Conservation (phyloP, 169 alveolate species). For the Cryptosporidium parvum region DNA sequence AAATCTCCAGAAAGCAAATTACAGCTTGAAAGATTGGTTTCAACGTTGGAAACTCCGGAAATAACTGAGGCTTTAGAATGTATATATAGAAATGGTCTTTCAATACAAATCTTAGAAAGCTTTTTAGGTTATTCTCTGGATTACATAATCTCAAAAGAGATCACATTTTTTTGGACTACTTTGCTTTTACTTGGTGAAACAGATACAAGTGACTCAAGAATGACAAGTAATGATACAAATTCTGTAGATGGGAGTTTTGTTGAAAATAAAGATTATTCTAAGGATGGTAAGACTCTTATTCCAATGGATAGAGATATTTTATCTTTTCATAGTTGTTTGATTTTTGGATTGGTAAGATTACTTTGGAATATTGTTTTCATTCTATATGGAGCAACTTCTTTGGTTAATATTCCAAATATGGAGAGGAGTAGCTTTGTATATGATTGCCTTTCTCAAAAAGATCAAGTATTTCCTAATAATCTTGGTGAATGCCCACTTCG, state of each 20-base stretch:
- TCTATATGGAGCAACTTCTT: conserved; percentile 24
- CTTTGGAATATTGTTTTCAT: conserved; percentile 20
- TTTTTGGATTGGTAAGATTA: conserved; percentile 44
- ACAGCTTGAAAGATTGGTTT: conserved; percentile 7
- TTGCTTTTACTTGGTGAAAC: background rate
- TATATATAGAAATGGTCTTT: conserved; percentile 4
- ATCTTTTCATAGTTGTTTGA: conserved; percentile 22
- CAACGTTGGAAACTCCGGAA: conserved; percentile 7
- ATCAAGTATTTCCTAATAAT: background rate
- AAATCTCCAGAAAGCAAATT: background rate
- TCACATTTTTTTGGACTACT: conserved; percentile 41
- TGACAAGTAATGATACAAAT: conserved; percentile 36
- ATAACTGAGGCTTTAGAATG: conserved; percentile 8
- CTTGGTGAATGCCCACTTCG: background rate
- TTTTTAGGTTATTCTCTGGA: conserved; percentile 23
- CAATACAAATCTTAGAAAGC: conserved; percentile 4
- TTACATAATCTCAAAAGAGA: background rate
- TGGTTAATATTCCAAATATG: background rate
- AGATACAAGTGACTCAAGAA: conserved; percentile 9
- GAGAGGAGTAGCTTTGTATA: background rate
- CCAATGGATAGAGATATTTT: background rate
- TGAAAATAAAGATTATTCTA: background rate
- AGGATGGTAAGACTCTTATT: background rate
- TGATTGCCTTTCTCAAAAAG: background rate
- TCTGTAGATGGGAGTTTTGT: background rate